A percentile compares a stretch with the other conserved stretches of the same genome.
Evolutionary conservation across 306 rosid species (phyloP).

Genomic region (Vigna hirtella): DNA sequence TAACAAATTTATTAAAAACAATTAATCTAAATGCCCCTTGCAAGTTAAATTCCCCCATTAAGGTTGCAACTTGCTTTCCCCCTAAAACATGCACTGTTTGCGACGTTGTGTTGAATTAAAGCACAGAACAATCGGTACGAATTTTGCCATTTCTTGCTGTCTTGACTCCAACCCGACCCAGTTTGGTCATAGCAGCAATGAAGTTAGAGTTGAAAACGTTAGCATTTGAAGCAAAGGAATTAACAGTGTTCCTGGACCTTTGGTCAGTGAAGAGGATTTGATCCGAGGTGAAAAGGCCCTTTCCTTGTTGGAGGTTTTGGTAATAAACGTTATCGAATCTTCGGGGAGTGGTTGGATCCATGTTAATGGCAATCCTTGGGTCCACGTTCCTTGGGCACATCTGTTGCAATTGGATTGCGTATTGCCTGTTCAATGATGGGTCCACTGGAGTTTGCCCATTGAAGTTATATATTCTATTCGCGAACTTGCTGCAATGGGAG

Average conservation of each 20-base stretch:
- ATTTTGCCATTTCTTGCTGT: slow-evolving; percentile 67
- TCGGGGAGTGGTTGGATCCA: slow-evolving; percentile 81
- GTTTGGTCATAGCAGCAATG: slow-evolving; percentile 59
- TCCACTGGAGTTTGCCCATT: slow-evolving; percentile 49
- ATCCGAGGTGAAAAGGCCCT: slow-evolving; percentile 76
- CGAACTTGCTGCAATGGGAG: slow-evolving; percentile 72
- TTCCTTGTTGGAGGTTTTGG: slow-evolving; percentile 66
- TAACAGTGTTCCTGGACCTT: slow-evolving; percentile 57
- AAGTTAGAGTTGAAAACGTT: slow-evolving; percentile 58
- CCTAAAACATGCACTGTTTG: not conserved
- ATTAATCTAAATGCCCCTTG: slow-evolving; percentile 8
- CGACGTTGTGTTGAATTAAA: slow-evolving; percentile 31
- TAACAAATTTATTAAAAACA: slow-evolving; percentile 38
- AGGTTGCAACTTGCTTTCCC: not conserved
- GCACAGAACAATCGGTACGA: slow-evolving; percentile 62
- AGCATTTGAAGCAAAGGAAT: slow-evolving; percentile 51
- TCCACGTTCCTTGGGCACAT: slow-evolving; percentile 73
- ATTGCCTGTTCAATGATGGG: slow-evolving; percentile 54
- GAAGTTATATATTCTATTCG: slow-evolving; percentile 61
- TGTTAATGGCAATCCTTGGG: slow-evolving; percentile 71
- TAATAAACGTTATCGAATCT: slow-evolving; percentile 64
- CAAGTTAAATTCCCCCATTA: not conserved
- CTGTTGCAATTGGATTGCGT: slow-evolving; percentile 50
- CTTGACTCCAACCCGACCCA: slow-evolving; percentile 81
- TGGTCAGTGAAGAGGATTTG: slow-evolving; percentile 63